Conservation (phyloP, 1,139 yeast genomes). For the Blastobotrys elegans region DNA sequence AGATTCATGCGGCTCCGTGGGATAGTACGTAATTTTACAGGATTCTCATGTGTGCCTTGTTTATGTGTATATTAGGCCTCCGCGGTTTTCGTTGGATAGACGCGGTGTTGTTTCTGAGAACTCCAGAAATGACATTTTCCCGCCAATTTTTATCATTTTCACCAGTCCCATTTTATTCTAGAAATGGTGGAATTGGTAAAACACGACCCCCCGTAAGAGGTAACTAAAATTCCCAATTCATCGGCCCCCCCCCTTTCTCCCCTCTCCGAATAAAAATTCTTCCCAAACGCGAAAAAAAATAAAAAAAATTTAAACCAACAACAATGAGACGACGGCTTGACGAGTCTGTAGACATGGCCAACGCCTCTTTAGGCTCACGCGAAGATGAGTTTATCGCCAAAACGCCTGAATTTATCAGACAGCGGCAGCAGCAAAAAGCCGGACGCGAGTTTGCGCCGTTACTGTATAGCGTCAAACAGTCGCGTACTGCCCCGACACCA, state of each 20-base stretch:
- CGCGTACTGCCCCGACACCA: not conserved
- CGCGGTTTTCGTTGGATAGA: no score
- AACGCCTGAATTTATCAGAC: conserved; percentile 8
- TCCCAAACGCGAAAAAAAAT: not conserved
- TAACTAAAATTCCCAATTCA: no score
- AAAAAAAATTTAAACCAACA: not conserved
- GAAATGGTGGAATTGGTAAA: no score
- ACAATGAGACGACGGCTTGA: conserved; percentile 10
- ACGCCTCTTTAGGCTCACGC: conserved; percentile 9
- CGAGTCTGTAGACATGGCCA: conserved; percentile 9
- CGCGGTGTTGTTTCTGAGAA: no score
- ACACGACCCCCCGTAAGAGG: no score
- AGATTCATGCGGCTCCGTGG: no score
- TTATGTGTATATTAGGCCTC: not conserved
- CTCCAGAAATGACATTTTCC: no score
- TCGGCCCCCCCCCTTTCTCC: no score
- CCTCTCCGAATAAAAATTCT: no score
- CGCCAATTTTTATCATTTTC: no score
- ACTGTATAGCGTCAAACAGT: conserved; percentile 4
- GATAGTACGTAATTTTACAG: no score
- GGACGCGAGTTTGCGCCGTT: conserved; percentile 13
- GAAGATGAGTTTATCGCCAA: conserved; percentile 9
- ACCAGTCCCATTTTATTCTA: no score
- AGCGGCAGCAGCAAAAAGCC: not conserved
- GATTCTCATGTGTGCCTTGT: not conserved